These are phyloP conservation scores for Rosa rugosa DNA, from an alignment of 306 rosid genomes.

Conservation along the genomic window DNA sequence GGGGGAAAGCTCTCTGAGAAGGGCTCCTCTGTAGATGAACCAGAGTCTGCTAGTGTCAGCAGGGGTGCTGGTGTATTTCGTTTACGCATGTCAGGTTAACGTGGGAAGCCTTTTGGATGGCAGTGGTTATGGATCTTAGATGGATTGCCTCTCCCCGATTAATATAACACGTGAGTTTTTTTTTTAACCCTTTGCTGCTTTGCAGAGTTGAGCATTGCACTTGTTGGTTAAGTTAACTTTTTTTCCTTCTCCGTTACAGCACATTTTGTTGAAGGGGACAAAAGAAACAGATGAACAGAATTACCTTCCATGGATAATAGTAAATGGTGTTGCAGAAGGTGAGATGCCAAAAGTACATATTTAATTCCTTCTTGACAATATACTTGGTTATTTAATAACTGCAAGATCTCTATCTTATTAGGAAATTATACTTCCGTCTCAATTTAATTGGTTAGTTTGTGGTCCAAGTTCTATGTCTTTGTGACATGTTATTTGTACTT, in stretches of 20 bases:
- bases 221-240: background rate
- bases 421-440: no score
- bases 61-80: no score
- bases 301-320: conserved; percentile 68
- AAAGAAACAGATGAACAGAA: conserved; percentile 78
- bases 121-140: conserved; percentile 64
- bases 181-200: conserved; percentile 27
- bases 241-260: conserved; percentile 48
- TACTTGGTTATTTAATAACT: background rate
- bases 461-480: background rate
- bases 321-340: conserved; percentile 87
- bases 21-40: no score
- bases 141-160: conserved; percentile 72
- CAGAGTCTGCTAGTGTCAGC: no score
- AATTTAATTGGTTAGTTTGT: background rate
- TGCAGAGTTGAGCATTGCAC: conserved; percentile 20
- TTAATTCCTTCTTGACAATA: background rate
- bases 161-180: conserved; percentile 54
- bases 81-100: no score
- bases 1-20: no score
- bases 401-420: background rate
- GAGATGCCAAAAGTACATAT: conserved; percentile 78
- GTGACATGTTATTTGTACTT: no score
- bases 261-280: conserved; percentile 69
- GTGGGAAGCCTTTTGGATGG: no score